Evolutionary conservation across 805 yeast genomes (phyloP).

Genomic region (Vanderwaltozyma polyspora): DNA sequence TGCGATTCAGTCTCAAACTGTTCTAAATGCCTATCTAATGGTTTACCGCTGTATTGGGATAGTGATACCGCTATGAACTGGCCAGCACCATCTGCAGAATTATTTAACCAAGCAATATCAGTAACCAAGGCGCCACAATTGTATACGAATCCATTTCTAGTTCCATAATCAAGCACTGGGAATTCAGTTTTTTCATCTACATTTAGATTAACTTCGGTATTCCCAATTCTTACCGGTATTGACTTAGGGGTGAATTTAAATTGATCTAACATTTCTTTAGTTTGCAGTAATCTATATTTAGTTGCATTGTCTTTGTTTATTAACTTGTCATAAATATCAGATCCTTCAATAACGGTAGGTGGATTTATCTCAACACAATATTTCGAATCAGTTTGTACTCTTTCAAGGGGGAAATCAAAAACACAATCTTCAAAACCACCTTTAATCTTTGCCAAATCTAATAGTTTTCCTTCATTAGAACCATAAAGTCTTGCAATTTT

Average conservation of each 20-base stretch:
- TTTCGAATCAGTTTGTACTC: conserved; percentile 16
- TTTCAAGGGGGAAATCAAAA: conserved; percentile 32
- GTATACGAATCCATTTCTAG: conserved; percentile 31
- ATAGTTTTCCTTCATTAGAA: conserved; percentile 32
- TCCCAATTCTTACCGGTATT: conserved; percentile 13
- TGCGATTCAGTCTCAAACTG: conserved; percentile 21
- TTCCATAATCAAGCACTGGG: conserved; percentile 19
- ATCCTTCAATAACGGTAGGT: conserved; percentile 6
- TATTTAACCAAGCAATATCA: conserved; percentile 41
- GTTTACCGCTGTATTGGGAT: conserved; percentile 27
- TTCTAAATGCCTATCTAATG: conserved; percentile 20
- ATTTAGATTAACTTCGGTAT: conserved; percentile 10
- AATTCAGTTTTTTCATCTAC: conserved; percentile 17
- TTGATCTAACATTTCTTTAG: conserved; percentile 12
- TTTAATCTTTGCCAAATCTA: conserved; percentile 34
- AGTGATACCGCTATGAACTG: conserved; percentile 44
- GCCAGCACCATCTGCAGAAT: conserved; percentile 5
- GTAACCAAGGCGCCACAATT: conserved; percentile 45
- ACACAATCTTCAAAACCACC: conserved; percentile 39
- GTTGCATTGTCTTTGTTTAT: conserved; percentile 5
- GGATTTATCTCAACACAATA: conserved; percentile 14
- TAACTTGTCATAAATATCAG: conserved; percentile 2
- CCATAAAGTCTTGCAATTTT: conserved; percentile 40
- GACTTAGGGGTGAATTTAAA: conserved; percentile 18
- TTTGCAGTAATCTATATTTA: conserved; percentile 10